Evolutionary conservation across 2,329 filamentous ascomycete genomes (phyloP).

Genomic region (Drechmeria coniospora): DNA sequence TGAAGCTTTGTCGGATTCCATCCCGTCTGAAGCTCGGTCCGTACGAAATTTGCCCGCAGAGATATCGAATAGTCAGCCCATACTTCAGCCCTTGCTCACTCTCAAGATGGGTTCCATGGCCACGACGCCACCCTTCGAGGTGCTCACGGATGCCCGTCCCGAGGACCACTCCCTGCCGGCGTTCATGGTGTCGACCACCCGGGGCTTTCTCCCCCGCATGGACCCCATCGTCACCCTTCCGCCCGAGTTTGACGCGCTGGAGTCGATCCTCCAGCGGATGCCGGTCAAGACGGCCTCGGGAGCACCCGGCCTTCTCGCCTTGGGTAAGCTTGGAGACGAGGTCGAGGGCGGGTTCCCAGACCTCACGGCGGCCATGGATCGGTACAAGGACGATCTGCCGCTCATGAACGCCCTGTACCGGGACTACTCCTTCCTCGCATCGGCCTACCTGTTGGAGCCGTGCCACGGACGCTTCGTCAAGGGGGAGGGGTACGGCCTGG

Average conservation of each 20-base stretch:
- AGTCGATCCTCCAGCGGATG: slow-evolving; percentile 59
- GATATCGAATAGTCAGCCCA: too few species aligned
- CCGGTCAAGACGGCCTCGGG: slow-evolving; percentile 64
- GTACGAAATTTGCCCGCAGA: too few species aligned
- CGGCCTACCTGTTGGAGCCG: slow-evolving; percentile 79
- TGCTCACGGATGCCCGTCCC: slow-evolving; percentile 47
- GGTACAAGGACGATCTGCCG: slow-evolving; percentile 56
- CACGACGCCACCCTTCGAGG: slow-evolving; percentile 30
- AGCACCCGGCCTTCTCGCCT: slow-evolving; percentile 61
- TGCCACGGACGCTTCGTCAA: slow-evolving; percentile 63
- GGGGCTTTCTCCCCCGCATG: slow-evolving; percentile 59
- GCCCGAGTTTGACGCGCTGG: slow-evolving; percentile 54
- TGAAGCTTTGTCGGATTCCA: too few species aligned
- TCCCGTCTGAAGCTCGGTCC: too few species aligned
- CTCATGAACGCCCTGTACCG: slow-evolving; percentile 76
- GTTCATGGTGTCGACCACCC: slow-evolving; percentile 64
- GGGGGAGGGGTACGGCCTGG: slow-evolving; percentile 65
- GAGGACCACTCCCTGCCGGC: slow-evolving; percentile 49
- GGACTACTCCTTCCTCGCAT: slow-evolving; percentile 84
- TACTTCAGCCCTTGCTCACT: neutral
- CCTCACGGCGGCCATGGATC: slow-evolving; percentile 56
- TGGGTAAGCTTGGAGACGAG: slow-evolving; percentile 57
- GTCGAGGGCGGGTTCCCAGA: slow-evolving; percentile 63
- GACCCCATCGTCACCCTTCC: slow-evolving; percentile 51
- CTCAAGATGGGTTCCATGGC: slow-evolving; percentile 25